Conservation (phyloP, 441 rosid genomes). For the Syzygium malaccense region DNA sequence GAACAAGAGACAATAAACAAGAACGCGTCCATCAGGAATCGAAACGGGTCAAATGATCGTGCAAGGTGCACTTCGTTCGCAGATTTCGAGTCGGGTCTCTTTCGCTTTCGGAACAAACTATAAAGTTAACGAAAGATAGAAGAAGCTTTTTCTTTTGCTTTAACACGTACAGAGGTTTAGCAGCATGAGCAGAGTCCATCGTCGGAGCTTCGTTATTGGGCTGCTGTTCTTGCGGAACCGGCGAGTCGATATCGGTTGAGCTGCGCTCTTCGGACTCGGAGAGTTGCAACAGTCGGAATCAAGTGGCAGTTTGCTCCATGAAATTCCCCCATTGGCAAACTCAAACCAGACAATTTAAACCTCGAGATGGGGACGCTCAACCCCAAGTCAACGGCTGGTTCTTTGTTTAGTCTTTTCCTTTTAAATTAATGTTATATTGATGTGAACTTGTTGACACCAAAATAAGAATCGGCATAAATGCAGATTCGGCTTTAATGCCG, state of each 20-base stretch:
- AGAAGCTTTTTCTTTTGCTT: background rate
- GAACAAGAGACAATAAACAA: background rate
- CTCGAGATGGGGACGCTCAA: background rate
- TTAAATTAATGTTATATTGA: fast-evolving
- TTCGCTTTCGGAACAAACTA: background rate
- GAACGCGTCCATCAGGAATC: background rate
- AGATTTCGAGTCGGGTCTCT: background rate
- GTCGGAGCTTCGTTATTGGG: background rate
- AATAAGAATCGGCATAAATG: too few relatives aligned
- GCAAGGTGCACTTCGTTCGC: background rate
- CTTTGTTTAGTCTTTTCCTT: background rate
- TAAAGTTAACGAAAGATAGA: background rate
- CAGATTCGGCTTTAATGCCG: too few relatives aligned
- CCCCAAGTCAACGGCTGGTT: too few relatives aligned
- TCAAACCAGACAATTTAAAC: background rate
- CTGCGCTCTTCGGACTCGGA: background rate
- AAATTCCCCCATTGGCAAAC: background rate
- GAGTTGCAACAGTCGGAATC: background rate
- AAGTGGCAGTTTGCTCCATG: background rate
- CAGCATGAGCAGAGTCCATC: fast-evolving
- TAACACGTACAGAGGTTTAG: background rate
- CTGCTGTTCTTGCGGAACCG: background rate
- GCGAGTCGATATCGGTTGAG: background rate
- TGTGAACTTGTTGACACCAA: too few relatives aligned
- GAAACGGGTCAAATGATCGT: background rate